Base-by-base conservation (phyloP, 2,329 filamentous ascomycete species). In the Tolypocladium paradoxum region DNA sequence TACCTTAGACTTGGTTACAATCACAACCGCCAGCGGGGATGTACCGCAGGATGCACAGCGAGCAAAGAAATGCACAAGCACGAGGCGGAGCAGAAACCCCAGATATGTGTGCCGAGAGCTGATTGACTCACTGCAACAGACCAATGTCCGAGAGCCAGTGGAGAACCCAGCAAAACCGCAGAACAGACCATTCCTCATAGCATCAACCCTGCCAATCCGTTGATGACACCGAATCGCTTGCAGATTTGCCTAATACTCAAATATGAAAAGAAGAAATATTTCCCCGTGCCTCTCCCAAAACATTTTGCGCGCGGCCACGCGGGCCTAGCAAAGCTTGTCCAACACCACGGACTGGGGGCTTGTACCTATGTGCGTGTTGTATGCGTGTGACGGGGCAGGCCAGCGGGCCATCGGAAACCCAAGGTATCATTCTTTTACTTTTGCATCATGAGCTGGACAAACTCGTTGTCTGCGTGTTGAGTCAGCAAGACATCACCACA, bases 371-470 rank as follows among this genome's bases (percentile, higher is more conserved):
- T 20, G 38, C 38, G 20, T 22, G 24, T 45, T 53, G 18, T 48
- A 37, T 22, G 22, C 27, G 36, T 33, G 34, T 40, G 47, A 8
- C 47, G 20, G 20, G 40, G 47, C 46, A 38, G 29, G 37, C 47
- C 22, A 46, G 35, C 24, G 38, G 24, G 29, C 40, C 34, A 47
- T 37, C 27, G 29, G 38, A 36, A 48, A 27, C 12, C 29, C 35
- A 45, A 54, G 35, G 52, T 35, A 48, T 49, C 48, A 57, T 53
- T 54, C 48, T 54, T 31, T 78, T 88, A 92, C 79, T 92, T 92
- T 81, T 93, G 88, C 88, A 93, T 92, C 88, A 93, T 93, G 69
- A 93, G 84, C 76, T 93, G 88, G 64, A 93, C 88, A 68, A 93
- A 93, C 74, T 93, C 88, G 77, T 92, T 92, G 76, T 92, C 88